Percentiles rank a stretch among this genome's conserved stretches.
Conservation (phyloP, 176 grass and related monocot species). For the Tillandsia leiboldiana region DNA sequence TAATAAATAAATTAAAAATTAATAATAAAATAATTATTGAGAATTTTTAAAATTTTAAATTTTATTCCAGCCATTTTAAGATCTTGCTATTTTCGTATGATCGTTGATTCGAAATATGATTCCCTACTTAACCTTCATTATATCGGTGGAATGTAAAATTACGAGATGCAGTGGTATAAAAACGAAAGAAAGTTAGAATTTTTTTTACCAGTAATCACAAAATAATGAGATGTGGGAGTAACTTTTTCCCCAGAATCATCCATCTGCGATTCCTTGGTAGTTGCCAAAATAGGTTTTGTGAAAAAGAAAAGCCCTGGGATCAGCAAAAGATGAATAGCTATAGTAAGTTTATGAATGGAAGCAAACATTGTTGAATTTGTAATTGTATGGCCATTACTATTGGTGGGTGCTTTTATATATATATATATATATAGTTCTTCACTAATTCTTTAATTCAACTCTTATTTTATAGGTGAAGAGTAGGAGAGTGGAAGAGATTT, state of each 20-base stretch:
- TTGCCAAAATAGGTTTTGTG: background rate
- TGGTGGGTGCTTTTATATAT: too few species aligned
- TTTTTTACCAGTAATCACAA: background rate
- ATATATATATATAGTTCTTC: too few species aligned
- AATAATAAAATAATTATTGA: too few species aligned
- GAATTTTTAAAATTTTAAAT: too few species aligned
- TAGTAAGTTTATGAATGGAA: background rate
- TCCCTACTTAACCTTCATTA: background rate
- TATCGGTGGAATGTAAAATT: too few species aligned
- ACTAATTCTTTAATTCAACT: too few species aligned
- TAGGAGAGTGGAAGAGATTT: too few species aligned
- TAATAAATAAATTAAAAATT: too few species aligned
- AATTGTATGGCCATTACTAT: too few species aligned
- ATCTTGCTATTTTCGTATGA: background rate
- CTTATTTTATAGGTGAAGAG: too few species aligned
- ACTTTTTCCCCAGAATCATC: background rate
- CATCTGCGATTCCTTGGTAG: background rate
- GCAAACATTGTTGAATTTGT: background rate
- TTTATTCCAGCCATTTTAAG: background rate
- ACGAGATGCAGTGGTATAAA: too few species aligned
- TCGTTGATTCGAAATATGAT: background rate
- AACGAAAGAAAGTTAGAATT: background rate
- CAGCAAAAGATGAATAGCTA: background rate
- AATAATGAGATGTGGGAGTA: background rate
- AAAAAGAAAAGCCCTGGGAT: background rate